Base-by-base conservation (phyloP, 768 basidiomycete species). In the Serendipita sp. region DNA sequence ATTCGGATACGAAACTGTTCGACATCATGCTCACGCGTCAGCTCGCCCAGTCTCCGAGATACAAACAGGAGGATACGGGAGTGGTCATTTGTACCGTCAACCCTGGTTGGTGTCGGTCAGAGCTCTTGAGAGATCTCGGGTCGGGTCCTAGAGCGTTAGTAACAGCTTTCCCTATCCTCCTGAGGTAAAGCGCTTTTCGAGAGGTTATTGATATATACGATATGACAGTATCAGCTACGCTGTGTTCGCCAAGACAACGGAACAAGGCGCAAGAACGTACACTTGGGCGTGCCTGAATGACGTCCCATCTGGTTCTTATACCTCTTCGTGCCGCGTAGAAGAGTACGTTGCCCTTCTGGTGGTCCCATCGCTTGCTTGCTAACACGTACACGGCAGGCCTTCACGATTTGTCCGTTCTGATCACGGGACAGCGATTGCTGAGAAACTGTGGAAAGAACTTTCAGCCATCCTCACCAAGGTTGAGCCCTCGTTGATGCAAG, bases 61-160 rank as follows among this genome's bases (percentile, higher is more conserved):
- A 11, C 13, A 24, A 24, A 24, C 24, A 24, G 24, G 24, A 24
- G 24, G 24, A 24, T 24, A 56, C 15, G 54, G 30, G 13, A 35
- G 18, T 65, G n/a, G 54, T 56, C 35, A 56, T 63, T 18, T 35
- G 56, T 44, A 44, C 46, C 53, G 32, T 63, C 58, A 65, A 65
- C 65, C 65, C 65, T 13, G 65, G 65, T 3, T 58, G 56, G 10
- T 65, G 65, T 37, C 53, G 53, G n/a, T 60, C 65, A n/a, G 35
- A 60, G 34, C 65, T 65, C 18, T 30, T 41, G 35, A 32, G 65
- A 7, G 24, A 24, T 24, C 24, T 24, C 24, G 24, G 24, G 38
- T 45, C 13, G 13, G 45, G 45, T 18, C 45, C 13, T 13, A 13
- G 45, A 46, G 13, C 13, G 18, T 46, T 18, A 46, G 45, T 13